Evolutionary conservation across 1,284 basidiomycete genomes (phyloP).

Genomic region (Puccinia hordei): DNA sequence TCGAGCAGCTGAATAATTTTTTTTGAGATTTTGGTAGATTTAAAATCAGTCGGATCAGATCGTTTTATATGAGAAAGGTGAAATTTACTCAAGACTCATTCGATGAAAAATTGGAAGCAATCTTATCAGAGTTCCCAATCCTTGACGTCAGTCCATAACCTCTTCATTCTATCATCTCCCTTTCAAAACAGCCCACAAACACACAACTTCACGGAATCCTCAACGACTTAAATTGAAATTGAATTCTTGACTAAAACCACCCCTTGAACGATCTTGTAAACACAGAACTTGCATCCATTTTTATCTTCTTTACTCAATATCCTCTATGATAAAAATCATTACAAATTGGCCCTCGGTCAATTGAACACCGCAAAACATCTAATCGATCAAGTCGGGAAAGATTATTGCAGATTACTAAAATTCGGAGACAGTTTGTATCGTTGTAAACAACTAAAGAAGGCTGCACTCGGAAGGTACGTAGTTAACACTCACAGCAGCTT

Average conservation of each 20-base stretch:
- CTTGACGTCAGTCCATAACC: constrained; percentile 74
- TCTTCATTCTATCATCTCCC: constrained; percentile 9
- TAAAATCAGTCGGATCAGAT: constrained; percentile 90
- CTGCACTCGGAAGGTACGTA: constrained; percentile 83
- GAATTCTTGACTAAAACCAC: neutral
- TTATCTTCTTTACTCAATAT: constrained; percentile 90
- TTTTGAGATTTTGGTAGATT: constrained; percentile 71
- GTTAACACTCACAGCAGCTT: neutral
- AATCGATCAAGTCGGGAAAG: constrained; percentile 91
- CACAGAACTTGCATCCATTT: constrained; percentile 89
- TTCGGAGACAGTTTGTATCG: constrained; percentile 94
- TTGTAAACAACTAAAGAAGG: constrained; percentile 93
- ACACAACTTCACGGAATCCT: neutral
- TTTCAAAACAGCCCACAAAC: neutral
- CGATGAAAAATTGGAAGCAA: constrained; percentile 91
- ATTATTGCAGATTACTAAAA: constrained; percentile 90
- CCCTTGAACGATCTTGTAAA: neutral
- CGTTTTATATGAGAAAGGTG: constrained; percentile 97
- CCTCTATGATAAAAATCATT: constrained; percentile 97
- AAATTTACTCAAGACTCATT: constrained; percentile 98
- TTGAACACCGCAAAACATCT: constrained; percentile 88
- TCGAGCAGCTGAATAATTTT: no score
- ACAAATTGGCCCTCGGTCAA: constrained; percentile 93
- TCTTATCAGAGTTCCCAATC: constrained; percentile 93
- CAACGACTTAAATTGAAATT: neutral